Evolutionary conservation across 768 basidiomycete species (phyloP).

Genomic region (Mycena olivaceomarginata): DNA sequence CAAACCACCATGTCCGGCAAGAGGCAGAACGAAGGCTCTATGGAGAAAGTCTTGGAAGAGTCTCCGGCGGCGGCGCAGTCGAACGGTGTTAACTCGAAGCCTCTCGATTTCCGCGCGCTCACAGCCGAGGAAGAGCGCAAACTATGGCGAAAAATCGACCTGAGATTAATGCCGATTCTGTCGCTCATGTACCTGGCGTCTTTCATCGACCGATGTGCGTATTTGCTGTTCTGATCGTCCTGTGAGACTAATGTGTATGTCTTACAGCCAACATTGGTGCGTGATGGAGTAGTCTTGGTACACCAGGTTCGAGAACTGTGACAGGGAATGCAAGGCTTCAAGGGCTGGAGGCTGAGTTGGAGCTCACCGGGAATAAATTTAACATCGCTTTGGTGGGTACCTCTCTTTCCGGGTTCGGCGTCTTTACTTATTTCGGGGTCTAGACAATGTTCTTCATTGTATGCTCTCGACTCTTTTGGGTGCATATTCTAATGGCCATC

Average conservation of each 20-base stretch:
- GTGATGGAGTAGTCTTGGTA: conserved; percentile 10
- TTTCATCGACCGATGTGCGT: conserved; percentile 72
- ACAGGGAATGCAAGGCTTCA: conserved; percentile 81
- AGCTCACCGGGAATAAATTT: conserved; percentile 75
- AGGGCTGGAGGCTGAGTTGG: conserved; percentile 73
- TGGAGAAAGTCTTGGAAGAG: conserved; percentile 33
- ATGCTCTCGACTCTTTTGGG: not conserved
- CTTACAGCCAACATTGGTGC: conserved; percentile 74
- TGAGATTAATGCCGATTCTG: conserved; percentile 75
- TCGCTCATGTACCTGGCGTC: conserved; percentile 77
- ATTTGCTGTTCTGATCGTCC: not conserved
- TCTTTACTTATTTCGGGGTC: not conserved
- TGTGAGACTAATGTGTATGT: not conserved
- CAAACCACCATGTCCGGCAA: conserved; percentile 29
- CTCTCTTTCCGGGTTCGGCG: not conserved
- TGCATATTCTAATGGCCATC: conserved; percentile 16
- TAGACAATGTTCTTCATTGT: conserved; percentile 86
- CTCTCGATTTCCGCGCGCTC: conserved; percentile 52
- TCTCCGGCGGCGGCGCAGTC: conserved; percentile 3
- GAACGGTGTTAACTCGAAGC: conserved; percentile 1
- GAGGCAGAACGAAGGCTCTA: not conserved
- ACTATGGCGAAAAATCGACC: conserved; percentile 76
- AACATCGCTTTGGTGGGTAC: conserved; percentile 76
- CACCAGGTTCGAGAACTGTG: conserved; percentile 19
- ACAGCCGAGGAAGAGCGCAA: conserved; percentile 70